These are phyloP conservation scores for Solanum gracilifrons DNA, from an alignment of 257 asterid genomes.

Conservation along the genomic window DNA sequence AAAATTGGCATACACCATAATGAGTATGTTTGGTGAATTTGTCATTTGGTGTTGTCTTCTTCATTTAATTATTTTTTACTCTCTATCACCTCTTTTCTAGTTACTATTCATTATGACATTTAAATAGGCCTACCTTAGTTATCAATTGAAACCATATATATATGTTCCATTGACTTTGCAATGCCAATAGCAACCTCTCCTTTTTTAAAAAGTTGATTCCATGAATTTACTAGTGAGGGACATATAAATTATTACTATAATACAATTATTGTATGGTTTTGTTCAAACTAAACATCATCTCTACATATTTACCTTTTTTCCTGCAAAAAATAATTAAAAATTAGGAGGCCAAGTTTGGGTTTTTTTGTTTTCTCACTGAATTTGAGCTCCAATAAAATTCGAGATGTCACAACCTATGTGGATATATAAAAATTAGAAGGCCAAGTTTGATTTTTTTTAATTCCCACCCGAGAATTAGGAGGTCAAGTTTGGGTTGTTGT, in stretches of 20 bases:
- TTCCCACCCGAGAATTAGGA: no score
- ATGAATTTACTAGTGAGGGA: background rate
- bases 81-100: background rate
- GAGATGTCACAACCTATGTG: no score
- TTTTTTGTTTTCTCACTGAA: no score
- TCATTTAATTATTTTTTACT: background rate
- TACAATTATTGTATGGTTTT: background rate
- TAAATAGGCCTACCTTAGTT: background rate
- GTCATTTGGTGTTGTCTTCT: conserved; percentile 1
- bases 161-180: conserved; percentile 20
- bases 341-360: background rate
- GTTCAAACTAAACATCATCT: background rate
- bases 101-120: background rate
- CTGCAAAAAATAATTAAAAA: background rate
- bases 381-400: no score
- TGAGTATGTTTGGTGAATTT: background rate
- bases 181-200: background rate
- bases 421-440: no score
- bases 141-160: background rate
- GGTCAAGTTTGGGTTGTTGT: background rate
- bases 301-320: background rate
- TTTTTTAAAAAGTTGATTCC: background rate
- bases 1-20: background rate
- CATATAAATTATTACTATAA: background rate
- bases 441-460: no score